Base-by-base conservation (phyloP, 2,329 filamentous ascomycete species). In the Aspergillus japonicus region DNA sequence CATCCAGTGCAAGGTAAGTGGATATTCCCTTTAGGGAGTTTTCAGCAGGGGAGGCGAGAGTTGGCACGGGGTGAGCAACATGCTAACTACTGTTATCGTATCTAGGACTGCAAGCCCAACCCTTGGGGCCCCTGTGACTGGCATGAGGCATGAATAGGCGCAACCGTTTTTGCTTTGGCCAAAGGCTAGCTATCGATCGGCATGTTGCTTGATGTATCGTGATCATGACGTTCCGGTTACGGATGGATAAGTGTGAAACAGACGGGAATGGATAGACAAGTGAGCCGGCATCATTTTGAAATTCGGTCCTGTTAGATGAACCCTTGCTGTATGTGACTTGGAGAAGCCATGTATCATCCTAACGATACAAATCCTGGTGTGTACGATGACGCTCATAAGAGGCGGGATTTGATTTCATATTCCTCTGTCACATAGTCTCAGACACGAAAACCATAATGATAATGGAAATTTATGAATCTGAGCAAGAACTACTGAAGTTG, bases 61-160 rank as follows among this genome's bases (percentile, higher is more conserved):
- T 16, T 4, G 39, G 7, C 3, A 19, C n/a, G 6, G 14, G 3
- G 26, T 14, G n/a, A 42, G 11, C 19, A 7, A 14, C 3, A n/a
- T 50, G 16, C 31, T 59, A 33, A 58, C 47, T 10, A 48, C 42
- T 24, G 14, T 11, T 51, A 16, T 33, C 33, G n/a, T 42, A 23
- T 60, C 56, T 62, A 72, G 65, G 68, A 69, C 16, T 77, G 74
- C 66, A 75, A 75, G 59, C 59, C 65, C 14, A 58, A 72, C 54
- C 69, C 71, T 21, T 75, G 73, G 73, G 64, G 53, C 24, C 58
- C 61, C 16, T 76, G 73, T 59, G 66, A 73, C 58, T 44, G 39
- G 39, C 39, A 44, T 16, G 5, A 19, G 7, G 4, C 16, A 8
- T 19, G 16, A 44, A n/a, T 19, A 16, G 14, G 14, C 26, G 26